Evolutionary conservation across 345 rosid genomes (phyloP).

Genomic region (Rhodamnia argentea): DNA sequence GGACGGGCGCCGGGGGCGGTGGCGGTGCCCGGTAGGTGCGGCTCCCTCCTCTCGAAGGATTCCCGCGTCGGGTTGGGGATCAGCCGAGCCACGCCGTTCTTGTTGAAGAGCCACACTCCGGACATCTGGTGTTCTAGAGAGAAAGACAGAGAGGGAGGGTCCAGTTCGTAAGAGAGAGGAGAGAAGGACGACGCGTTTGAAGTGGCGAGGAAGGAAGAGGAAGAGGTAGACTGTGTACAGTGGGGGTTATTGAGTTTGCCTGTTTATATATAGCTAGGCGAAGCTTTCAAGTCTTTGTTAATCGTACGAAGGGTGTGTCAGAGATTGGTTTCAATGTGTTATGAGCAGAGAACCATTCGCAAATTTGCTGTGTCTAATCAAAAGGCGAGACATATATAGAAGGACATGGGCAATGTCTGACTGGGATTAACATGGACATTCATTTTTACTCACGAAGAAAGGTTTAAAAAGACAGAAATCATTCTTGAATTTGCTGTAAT

Average conservation of each 20-base stretch:
- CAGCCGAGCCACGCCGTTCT: slow-evolving; percentile 47
- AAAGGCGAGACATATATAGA: neutral
- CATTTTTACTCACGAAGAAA: neutral
- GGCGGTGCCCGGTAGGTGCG: slow-evolving; percentile 30
- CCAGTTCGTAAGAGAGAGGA: neutral
- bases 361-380: neutral
- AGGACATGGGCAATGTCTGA: neutral
- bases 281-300: neutral
- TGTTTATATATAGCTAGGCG: neutral
- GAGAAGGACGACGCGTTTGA: neutral
- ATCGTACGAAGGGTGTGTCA: neutral
- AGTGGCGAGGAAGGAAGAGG: neutral
- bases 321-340: neutral
- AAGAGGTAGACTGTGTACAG: neutral
- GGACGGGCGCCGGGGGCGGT: slow-evolving; percentile 75
- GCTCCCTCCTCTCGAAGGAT: slow-evolving; percentile 46
- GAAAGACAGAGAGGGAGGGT: neutral
- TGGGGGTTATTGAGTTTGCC: neutral
- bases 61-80: slow-evolving; percentile 46
- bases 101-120: slow-evolving; percentile 64
- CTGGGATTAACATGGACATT: neutral
- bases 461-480: neutral
- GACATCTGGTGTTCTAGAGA: slow-evolving; percentile 16
- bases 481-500: neutral
- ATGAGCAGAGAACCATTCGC: neutral